Conservation (phyloP, 345 rosid genomes). For the Pseudoturritis turrita region DNA sequence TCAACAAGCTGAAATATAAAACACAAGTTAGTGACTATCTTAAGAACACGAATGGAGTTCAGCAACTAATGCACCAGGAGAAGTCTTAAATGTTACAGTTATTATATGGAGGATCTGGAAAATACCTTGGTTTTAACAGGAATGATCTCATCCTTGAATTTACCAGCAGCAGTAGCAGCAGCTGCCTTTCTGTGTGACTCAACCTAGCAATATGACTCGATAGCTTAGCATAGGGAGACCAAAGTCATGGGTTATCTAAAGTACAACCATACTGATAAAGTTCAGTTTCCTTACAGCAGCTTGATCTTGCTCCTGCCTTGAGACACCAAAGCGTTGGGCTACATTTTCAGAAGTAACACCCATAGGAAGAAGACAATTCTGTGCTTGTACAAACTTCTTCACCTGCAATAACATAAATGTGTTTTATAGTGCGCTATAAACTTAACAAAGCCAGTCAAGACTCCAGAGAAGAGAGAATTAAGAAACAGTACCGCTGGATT, state of each 20-base stretch:
- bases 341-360: slow-evolving; percentile 98
- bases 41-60: background rate
- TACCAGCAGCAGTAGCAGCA: slow-evolving; percentile 92
- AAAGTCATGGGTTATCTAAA: background rate
- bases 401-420: slow-evolving; percentile 45
- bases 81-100: background rate
- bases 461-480: background rate
- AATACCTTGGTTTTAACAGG: slow-evolving; percentile 92
- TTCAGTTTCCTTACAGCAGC: slow-evolving; percentile 74
- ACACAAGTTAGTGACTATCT: slow-evolving; percentile 8
- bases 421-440: background rate
- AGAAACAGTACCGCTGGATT: slow-evolving; percentile 70
- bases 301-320: slow-evolving; percentile 97
- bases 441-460: background rate
- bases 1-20: slow-evolving; percentile 65
- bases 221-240: background rate
- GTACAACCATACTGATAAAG: slow-evolving; percentile 3
- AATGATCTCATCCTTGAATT: slow-evolving; percentile 91
- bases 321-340: slow-evolving; percentile 87
- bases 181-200: slow-evolving; percentile 99
- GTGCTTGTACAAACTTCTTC: slow-evolving; percentile 70
- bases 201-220: slow-evolving; percentile 46
- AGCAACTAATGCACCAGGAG: background rate
- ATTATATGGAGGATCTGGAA: background rate
- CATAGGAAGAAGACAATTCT: slow-evolving; percentile 95